phyloP scores from a whole-genome alignment of 2,329 filamentous ascomycete species.

The Emmonsiellopsis sp. region DNA sequence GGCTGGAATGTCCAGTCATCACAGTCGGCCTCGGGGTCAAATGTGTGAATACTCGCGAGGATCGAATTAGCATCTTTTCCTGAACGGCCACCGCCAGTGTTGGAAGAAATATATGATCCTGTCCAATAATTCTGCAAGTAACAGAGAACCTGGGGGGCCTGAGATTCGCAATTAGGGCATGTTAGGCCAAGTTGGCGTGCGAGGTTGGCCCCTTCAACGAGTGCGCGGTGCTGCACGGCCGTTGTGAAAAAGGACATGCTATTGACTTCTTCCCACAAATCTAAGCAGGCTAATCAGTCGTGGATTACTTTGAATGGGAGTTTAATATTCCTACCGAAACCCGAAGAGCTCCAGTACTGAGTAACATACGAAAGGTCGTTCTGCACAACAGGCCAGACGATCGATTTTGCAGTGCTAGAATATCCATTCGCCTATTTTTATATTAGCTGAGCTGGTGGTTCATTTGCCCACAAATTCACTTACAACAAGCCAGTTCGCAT shows the following conservation, averaged over 20 bases:
- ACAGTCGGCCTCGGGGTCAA: constrained; percentile 58
- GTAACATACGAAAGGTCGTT: constrained; percentile 68
- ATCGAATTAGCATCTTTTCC: constrained; percentile 66
- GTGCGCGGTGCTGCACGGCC: constrained; percentile 55
- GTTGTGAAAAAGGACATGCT: constrained; percentile 72
- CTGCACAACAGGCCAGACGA: constrained; percentile 62
- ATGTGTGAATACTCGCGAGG: constrained; percentile 56
- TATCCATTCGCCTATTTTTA: constrained; percentile 40
- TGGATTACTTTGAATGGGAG: neutral
- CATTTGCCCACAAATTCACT: constrained; percentile 1
- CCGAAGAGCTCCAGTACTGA: constrained; percentile 57
- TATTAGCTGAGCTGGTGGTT: neutral
- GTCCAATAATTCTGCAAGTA: constrained; percentile 68
- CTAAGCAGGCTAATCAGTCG: constrained; percentile 10
- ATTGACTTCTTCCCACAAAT: constrained; percentile 71
- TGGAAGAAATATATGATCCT: constrained; percentile 55
- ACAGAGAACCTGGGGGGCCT: constrained; percentile 63
- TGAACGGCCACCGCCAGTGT: constrained; percentile 54
- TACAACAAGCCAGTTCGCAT: constrained; percentile 58
- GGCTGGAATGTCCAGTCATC: constrained; percentile 67
- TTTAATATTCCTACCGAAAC: constrained; percentile 38
- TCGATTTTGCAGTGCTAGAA: constrained; percentile 39
- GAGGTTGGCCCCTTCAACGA: constrained; percentile 50
- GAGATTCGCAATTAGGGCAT: constrained; percentile 50
- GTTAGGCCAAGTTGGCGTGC: constrained; percentile 54